Conservation (phyloP, 2,329 filamentous ascomycete species). For the Parasarocladium wereldwijsianum region DNA sequence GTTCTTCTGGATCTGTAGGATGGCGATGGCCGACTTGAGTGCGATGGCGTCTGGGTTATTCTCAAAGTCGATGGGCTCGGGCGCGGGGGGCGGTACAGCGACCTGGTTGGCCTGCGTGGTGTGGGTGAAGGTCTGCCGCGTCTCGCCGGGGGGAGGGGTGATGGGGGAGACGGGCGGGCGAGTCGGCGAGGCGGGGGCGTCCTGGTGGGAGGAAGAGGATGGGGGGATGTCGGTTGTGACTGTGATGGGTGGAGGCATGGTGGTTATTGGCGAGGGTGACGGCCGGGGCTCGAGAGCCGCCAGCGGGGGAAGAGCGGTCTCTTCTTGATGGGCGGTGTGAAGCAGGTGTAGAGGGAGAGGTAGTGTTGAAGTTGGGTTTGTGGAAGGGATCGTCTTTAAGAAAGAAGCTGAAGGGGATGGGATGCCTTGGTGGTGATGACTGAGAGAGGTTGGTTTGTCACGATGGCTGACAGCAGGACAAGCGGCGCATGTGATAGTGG, state of each 20-base stretch:
- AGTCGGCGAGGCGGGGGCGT: constrained; percentile 1
- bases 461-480: too few relatives aligned
- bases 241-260: constrained; percentile 6
- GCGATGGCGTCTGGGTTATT: constrained; percentile 77
- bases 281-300: too few relatives aligned
- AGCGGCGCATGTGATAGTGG: too few relatives aligned
- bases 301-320: too few relatives aligned
- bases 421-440: too few relatives aligned
- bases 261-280: too few relatives aligned
- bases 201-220: neutral
- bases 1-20: constrained; percentile 73
- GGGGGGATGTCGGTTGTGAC: constrained; percentile 4
- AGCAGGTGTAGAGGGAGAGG: too few relatives aligned
- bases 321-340: too few relatives aligned
- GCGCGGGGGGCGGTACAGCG: constrained; percentile 29
- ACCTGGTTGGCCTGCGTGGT: constrained; percentile 24
- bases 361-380: too few relatives aligned
- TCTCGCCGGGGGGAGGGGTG: constrained; percentile 1
- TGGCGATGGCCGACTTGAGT: constrained; percentile 68
- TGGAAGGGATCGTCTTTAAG: too few relatives aligned
- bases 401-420: too few relatives aligned
- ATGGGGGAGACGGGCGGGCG: constrained; percentile 5
- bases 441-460: too few relatives aligned
- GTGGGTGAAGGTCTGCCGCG: constrained; percentile 22
- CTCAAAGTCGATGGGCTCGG: constrained; percentile 40